Conservation (phyloP, 1,284 basidiomycete species). For the Mycena sp. region DNA sequence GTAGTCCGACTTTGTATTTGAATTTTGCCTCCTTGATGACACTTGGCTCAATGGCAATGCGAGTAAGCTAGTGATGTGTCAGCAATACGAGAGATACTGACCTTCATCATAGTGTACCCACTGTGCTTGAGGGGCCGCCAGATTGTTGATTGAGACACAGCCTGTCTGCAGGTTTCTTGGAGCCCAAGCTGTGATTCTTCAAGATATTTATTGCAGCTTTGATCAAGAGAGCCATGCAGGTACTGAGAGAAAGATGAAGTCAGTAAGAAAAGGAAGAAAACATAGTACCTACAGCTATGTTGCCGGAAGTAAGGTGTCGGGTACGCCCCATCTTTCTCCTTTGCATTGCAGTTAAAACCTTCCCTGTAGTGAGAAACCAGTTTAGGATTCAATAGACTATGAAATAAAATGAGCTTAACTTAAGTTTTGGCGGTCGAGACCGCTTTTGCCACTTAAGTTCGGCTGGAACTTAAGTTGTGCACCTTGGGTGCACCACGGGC, state of each 20-base stretch:
- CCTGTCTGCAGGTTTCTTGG: conserved; percentile 18
- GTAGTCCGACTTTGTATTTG: conserved; percentile 28
- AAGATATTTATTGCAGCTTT: conserved; percentile 23
- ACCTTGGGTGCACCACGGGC: no score
- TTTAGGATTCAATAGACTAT: background rate
- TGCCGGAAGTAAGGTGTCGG: conserved; percentile 2
- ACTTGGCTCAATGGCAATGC: conserved; percentile 35
- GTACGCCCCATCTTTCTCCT: background rate
- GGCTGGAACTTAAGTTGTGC: no score
- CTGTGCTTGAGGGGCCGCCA: conserved; percentile 27
- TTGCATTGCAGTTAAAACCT: conserved; percentile 1
- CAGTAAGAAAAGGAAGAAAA: background rate
- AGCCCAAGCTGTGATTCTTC: conserved; percentile 26
- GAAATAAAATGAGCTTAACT: no score
- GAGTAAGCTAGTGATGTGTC: conserved; percentile 35
- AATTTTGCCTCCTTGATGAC: conserved; percentile 33
- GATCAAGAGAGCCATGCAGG: conserved; percentile 23
- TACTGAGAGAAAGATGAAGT: conserved; percentile 1
- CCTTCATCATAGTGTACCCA: conserved; percentile 38
- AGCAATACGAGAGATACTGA: background rate
- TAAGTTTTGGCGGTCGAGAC: no score
- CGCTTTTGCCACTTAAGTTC: no score
- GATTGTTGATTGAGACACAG: conserved; percentile 30
- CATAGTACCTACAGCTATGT: conserved; percentile 3
- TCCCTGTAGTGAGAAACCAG: background rate